These are phyloP conservation scores for Clathrus columnatus DNA, from an alignment of 768 basidiomycete species.

Conservation along the genomic window DNA sequence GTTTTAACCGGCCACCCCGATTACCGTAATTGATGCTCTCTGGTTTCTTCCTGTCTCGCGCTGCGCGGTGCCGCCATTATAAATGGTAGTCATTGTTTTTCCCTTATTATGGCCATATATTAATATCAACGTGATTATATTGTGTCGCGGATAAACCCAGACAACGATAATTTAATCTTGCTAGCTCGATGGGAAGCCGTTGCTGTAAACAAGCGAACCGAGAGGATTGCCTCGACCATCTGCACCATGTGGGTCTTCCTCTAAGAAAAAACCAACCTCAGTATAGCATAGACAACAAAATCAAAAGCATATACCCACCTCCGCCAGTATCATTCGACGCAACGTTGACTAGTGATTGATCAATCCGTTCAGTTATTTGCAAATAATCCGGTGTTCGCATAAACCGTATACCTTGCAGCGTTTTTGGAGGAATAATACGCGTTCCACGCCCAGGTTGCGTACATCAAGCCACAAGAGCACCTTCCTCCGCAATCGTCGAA, in stretches of 20 bases:
- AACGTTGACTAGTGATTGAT: constrained; percentile 54
- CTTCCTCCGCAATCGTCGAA: constrained; percentile 57
- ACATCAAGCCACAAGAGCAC: constrained; percentile 69
- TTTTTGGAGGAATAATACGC: constrained; percentile 63
- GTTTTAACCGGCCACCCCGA: too few species aligned
- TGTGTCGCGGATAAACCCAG: too few species aligned
- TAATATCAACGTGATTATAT: too few species aligned
- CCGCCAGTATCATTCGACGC: constrained; percentile 52
- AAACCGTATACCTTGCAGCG: constrained; percentile 57
- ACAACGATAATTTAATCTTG: too few species aligned
- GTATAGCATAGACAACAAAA: not conserved
- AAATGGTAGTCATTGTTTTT: too few species aligned
- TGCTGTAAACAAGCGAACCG: constrained; percentile 63
- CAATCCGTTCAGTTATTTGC: constrained; percentile 52
- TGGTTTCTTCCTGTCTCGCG: too few species aligned
- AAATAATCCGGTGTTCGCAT: constrained; percentile 51
- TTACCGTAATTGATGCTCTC: too few species aligned
- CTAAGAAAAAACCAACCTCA: not conserved
- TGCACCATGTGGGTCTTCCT: constrained; percentile 5
- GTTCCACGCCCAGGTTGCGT: constrained; percentile 63
- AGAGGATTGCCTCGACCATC: constrained; percentile 70
- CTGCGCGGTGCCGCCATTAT: too few species aligned
- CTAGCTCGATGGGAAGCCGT: constrained; percentile 31
- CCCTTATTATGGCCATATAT: too few species aligned
- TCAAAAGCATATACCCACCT: constrained; percentile 19